Percentiles rank a stretch among this genome's conserved stretches.
Conservation (phyloP, 2,329 filamentous ascomycete species). For the Curvularia hawaiiensis region DNA sequence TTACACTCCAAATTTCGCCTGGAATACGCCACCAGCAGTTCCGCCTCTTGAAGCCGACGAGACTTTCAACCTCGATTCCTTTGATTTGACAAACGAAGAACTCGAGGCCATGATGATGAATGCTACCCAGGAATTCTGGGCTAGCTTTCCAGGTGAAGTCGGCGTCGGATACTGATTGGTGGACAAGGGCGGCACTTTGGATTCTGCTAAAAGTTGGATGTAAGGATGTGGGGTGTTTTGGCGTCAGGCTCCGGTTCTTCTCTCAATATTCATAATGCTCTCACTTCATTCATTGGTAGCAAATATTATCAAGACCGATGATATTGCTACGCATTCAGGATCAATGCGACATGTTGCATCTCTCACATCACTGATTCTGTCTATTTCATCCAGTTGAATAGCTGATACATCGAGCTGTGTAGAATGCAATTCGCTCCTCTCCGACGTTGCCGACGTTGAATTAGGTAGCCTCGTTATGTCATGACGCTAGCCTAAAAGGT, state of each 20-base stretch:
- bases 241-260: background rate
- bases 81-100: conserved; percentile 43
- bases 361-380: background rate
- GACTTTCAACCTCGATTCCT: conserved; percentile 38
- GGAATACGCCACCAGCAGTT: conserved; percentile 30
- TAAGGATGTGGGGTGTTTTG: background rate
- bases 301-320: background rate
- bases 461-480: background rate
- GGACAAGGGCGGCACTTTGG: background rate
- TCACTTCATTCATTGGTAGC: background rate
- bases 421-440: too few species aligned
- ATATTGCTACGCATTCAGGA: background rate
- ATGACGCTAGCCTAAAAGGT: background rate
- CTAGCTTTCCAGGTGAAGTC: conserved; percentile 47
- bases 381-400: background rate
- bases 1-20: conserved; percentile 27
- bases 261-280: background rate
- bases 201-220: background rate
- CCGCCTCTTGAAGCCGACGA: conserved; percentile 41
- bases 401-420: too few species aligned
- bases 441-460: too few species aligned
- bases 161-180: conserved; percentile 33
- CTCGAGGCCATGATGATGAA: conserved; percentile 47
- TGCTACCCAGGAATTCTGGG: conserved; percentile 49
- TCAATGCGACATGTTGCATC: background rate